Evolutionary conservation across 2,329 filamentous ascomycete species (phyloP).

Genomic region (Zasmidium angulare): DNA sequence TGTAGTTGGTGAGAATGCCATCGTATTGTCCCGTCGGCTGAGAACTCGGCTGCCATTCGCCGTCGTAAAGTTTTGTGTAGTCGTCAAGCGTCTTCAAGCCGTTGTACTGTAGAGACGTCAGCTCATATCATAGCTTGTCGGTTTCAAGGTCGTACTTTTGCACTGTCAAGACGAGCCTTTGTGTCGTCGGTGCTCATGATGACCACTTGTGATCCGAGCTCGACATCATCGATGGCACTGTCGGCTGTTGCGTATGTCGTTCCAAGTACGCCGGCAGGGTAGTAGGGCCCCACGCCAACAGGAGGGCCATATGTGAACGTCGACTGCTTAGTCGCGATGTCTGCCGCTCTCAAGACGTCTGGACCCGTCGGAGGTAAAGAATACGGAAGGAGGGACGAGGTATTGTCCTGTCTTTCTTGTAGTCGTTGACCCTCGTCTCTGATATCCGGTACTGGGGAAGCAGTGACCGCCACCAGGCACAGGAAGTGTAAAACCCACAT

Average conservation of each 20-base stretch:
- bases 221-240: not conserved
- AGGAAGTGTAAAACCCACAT: not conserved
- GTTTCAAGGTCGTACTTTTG: not conserved
- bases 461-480: not conserved
- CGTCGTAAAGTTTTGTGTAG: conserved; percentile 44
- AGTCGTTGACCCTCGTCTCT: not conserved
- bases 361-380: not conserved
- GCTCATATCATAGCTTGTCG: not conserved
- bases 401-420: not conserved
- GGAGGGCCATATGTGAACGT: conserved; percentile 1
- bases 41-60: conserved; percentile 39
- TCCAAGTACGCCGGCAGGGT: not conserved
- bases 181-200: not conserved
- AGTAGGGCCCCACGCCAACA: not conserved
- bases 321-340: not conserved
- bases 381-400: not conserved
- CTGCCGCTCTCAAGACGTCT: not conserved
- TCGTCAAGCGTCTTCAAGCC: conserved; percentile 31
- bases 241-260: not conserved
- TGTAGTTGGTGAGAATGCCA: conserved; percentile 47
- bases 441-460: not conserved
- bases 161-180: not conserved
- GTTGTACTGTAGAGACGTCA: conserved; percentile 16
- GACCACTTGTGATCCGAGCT: not conserved
- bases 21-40: conserved; percentile 38